Evolutionary conservation across 345 rosid genomes (phyloP), one percentile per base, ranked within the genome.

Genomic region (Populus ilicifolia): DNA sequence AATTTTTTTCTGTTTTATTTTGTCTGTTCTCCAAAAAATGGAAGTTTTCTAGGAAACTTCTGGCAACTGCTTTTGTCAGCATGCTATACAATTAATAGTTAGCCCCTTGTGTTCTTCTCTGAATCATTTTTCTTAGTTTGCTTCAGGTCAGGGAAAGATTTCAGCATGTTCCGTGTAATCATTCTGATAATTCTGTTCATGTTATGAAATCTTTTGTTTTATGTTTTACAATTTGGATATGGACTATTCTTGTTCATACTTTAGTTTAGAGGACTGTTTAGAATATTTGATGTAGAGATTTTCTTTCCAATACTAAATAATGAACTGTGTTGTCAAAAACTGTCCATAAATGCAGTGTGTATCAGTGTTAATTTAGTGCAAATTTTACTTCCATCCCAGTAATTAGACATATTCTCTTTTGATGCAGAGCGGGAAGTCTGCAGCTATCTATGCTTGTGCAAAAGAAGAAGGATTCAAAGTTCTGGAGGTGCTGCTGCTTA

Each of bases 401-500:
- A 38, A 50, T 56, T 70, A 67, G 74, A 68, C 43, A 75, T 2
- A 9, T 59, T 3, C 10, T 2, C 41, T 77, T 23, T 63, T 63
- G 18, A 79, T 86, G 83, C 94, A 96, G 98, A 87, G 99, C 85
- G 98, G 99, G 83, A 96, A 96, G 80, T 92, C 98, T 79, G 94
- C 98, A 35, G 97, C 97, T 76, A 79, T 96, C 73, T 89, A 86
- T 67, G 97, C 99, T 74, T 96, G 99, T 81, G 99, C 98, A 3
- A 89, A 86, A 85, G 99, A 93, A 82, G 92, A 92, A 75, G 97
- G 95, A 48, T 96, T 88, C 72, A 87, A 89, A 91, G 84, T 96
- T 77, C 85, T 93, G 59, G 99, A 96, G 98, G 99, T 95, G 79
- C 80, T 73, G 79, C 80, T 75, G 17, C 63, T 72, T 77, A 8